Percentiles rank a stretch among this genome's conserved stretches.
Conservation (phyloP, 495 filamentous ascomycete species). For the Thermothielavioides terrestris region DNA sequence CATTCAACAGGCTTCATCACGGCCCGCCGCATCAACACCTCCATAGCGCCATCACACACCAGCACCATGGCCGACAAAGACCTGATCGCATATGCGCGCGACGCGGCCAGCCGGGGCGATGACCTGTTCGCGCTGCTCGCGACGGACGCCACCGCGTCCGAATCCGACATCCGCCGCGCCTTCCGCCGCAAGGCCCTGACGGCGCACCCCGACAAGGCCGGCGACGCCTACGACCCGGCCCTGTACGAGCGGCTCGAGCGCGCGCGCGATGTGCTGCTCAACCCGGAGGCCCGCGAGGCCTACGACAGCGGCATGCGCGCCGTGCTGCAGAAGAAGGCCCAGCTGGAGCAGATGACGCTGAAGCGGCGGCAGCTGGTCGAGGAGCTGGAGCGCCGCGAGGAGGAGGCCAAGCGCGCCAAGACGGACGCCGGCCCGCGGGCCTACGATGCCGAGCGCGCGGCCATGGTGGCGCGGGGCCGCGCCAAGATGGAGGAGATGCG, state of each 20-base stretch:
- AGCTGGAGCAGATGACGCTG: constrained; percentile 22
- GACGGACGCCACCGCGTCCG: constrained; percentile 32
- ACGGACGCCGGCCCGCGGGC: neutral
- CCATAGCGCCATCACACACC: neutral
- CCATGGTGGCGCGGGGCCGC: constrained; percentile 18
- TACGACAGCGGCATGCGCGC: constrained; percentile 37
- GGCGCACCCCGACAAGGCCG: constrained; percentile 44
- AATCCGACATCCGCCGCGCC: constrained; percentile 38
- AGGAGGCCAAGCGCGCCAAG: constrained; percentile 23
- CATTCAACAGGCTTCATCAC: neutral
- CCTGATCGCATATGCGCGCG: constrained; percentile 33
- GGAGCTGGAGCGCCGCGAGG: constrained; percentile 29
- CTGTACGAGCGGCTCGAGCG: constrained; percentile 41
- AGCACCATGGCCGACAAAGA: constrained; percentile 25
- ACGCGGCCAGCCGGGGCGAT: constrained; percentile 29
- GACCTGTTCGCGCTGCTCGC: constrained; percentile 41
- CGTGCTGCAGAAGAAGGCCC: constrained; percentile 27
- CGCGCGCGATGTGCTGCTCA: constrained; percentile 37
- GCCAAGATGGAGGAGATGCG: constrained; percentile 28
- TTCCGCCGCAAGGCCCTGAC: constrained; percentile 39
- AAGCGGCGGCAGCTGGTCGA: constrained; percentile 30
- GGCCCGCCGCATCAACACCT: neutral
- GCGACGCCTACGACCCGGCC: constrained; percentile 36
- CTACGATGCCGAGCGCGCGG: constrained; percentile 13
- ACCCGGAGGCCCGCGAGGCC: constrained; percentile 29